These are phyloP conservation scores for Solanum sparsipilum DNA, from an alignment of 257 asterid genomes.

Conservation along the genomic window DNA sequence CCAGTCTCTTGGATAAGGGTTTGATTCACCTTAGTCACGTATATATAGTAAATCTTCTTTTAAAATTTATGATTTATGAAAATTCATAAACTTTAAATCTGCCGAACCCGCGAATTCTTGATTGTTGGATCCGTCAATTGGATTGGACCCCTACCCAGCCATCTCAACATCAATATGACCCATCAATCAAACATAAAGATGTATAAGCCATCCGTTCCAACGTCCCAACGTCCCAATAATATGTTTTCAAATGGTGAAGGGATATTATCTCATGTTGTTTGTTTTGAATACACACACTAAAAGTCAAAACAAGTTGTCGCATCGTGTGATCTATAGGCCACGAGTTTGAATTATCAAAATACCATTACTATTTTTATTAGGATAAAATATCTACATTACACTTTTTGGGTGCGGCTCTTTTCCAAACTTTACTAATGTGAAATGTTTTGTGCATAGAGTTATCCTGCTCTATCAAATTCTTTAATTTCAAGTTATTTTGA, in stretches of 20 bases:
- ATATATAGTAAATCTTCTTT: not conserved
- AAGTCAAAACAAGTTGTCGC: not conserved
- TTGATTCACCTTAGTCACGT: not conserved
- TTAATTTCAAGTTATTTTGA: not conserved
- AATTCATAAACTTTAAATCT: not conserved
- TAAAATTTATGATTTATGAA: not conserved
- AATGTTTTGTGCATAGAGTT: not conserved
- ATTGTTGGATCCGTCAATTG: not conserved
- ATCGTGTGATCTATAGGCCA: not conserved
- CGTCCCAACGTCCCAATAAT: not conserved
- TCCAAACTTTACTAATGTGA: not conserved
- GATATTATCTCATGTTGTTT: not conserved
- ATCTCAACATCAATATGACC: not conserved
- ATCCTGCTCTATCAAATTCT: not conserved
- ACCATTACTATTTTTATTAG: rapidly evolving
- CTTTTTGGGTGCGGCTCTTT: no score
- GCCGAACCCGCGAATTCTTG: rapidly evolving
- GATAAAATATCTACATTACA: no score
- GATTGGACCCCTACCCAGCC: not conserved
- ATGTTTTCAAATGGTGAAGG: not conserved
- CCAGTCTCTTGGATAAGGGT: not conserved
- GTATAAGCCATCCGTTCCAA: not conserved
- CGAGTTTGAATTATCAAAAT: not conserved
- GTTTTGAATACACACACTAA: not conserved
- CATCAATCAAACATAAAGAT: not conserved